These are phyloP conservation scores for Piper longum DNA, from an alignment of 164 flowering plant species.

Conservation along the genomic window DNA sequence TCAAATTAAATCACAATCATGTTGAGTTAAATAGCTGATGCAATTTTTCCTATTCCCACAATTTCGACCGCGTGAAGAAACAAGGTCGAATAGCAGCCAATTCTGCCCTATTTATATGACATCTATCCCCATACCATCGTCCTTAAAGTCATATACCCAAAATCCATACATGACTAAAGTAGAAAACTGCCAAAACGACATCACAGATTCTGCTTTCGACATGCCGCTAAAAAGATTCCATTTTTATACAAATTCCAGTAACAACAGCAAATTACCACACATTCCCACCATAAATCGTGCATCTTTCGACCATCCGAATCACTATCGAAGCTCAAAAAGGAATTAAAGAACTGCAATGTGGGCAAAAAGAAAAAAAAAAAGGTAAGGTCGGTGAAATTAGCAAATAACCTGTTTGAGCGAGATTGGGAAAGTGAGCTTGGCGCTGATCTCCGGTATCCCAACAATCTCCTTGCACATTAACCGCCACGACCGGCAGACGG, in stretches of 20 bases:
- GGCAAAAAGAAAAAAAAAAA: neutral
- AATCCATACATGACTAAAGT: neutral
- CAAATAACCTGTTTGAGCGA: constrained; percentile 61
- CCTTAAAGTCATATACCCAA: neutral
- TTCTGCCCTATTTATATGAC: too few relatives aligned
- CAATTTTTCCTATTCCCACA: too few relatives aligned
- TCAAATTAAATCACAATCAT: too few relatives aligned
- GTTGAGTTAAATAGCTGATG: too few relatives aligned
- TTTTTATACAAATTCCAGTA: too few relatives aligned
- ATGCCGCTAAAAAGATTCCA: neutral
- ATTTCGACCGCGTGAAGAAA: too few relatives aligned
- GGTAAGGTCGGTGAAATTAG: neutral
- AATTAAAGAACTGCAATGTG: too few relatives aligned
- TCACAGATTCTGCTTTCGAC: neutral
- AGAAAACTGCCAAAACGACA: neutral
- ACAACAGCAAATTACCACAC: neutral
- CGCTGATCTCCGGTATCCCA: constrained; percentile 50
- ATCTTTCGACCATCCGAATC: neutral
- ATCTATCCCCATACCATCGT: neutral
- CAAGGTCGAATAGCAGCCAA: too few relatives aligned
- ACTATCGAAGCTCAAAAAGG: neutral
- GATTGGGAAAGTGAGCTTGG: constrained; percentile 61
- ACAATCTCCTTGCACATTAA: constrained; percentile 53
- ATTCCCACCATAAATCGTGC: neutral
- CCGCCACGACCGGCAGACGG: constrained; percentile 72